A percentile compares a stretch with the other conserved stretches of the same genome.
Evolutionary conservation across 1,284 basidiomycete genomes (phyloP).

Genomic region (Sphaerobolus stellatus): DNA sequence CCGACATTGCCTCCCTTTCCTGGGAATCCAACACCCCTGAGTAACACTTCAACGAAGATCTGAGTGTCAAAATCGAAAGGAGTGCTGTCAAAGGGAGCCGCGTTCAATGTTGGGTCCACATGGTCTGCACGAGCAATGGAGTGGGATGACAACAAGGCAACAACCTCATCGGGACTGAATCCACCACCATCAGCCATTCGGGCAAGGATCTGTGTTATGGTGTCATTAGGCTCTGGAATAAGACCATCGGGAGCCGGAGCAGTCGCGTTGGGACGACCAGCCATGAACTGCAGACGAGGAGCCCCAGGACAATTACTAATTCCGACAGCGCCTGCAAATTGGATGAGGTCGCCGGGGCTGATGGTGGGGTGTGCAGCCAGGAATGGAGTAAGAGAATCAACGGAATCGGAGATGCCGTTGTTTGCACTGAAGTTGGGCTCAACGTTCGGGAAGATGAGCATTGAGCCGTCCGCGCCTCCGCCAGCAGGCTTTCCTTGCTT

Average conservation of each 20-base stretch:
- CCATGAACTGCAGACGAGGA: slow-evolving; percentile 27
- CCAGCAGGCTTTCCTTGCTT: neutral
- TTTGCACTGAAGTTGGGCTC: slow-evolving; percentile 19
- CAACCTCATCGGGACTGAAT: slow-evolving; percentile 24
- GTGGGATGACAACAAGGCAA: slow-evolving; percentile 25
- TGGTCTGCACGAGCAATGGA: slow-evolving; percentile 4
- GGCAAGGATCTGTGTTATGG: slow-evolving; percentile 22
- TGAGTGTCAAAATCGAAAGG: slow-evolving; percentile 30
- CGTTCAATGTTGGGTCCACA: slow-evolving; percentile 9
- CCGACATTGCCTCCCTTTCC: slow-evolving; percentile 1
- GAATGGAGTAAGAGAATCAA: slow-evolving; percentile 20
- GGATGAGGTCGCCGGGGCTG: slow-evolving; percentile 18
- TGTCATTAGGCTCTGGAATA: slow-evolving; percentile 25
- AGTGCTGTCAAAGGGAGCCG: slow-evolving; percentile 31
- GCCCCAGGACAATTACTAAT: slow-evolving; percentile 29
- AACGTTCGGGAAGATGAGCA: slow-evolving; percentile 14
- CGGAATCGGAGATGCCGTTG: slow-evolving; percentile 24
- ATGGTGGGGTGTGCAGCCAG: slow-evolving; percentile 8
- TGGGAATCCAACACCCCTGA: slow-evolving; percentile 20
- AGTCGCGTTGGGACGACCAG: slow-evolving; percentile 23
- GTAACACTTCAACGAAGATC: slow-evolving; percentile 30
- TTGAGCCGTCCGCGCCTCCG: slow-evolving; percentile 18
- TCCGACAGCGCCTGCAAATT: slow-evolving; percentile 30
- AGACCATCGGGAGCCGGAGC: slow-evolving; percentile 18
- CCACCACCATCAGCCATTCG: slow-evolving; percentile 27